Evolutionary conservation across 805 yeast genomes (phyloP).

Genomic region (Torulaspora franciscae): DNA sequence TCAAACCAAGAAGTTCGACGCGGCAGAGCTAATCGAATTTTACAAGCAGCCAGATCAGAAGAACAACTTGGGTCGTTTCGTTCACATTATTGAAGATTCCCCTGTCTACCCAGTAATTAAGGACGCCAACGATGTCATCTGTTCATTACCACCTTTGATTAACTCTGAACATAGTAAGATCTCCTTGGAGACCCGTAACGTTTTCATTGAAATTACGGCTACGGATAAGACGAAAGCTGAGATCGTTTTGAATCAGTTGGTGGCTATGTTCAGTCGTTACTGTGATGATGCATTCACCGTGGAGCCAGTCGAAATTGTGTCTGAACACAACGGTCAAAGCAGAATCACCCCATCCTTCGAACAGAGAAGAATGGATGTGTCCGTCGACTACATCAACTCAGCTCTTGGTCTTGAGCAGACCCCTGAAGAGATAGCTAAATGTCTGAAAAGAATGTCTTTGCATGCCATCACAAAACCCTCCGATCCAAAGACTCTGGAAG

Average conservation of each 20-base stretch:
- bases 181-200: slow-evolving; percentile 74
- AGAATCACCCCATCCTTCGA: slow-evolving; percentile 70
- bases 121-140: slow-evolving; percentile 69
- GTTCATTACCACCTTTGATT: slow-evolving; percentile 95
- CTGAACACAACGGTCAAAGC: slow-evolving; percentile 72
- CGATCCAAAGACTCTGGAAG: slow-evolving; percentile 45
- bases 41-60: slow-evolving; percentile 66
- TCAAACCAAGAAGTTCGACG: slow-evolving; percentile 65
- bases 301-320: slow-evolving; percentile 83
- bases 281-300: slow-evolving; percentile 74
- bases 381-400: slow-evolving; percentile 80
- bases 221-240: slow-evolving; percentile 93
- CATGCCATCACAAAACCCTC: slow-evolving; percentile 49
- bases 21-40: slow-evolving; percentile 76
- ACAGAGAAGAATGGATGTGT: slow-evolving; percentile 67
- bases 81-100: slow-evolving; percentile 80
- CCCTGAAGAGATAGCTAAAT: slow-evolving; percentile 59
- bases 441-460: slow-evolving; percentile 79
- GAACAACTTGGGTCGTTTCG: slow-evolving; percentile 81
- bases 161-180: slow-evolving; percentile 90
- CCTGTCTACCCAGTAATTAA: slow-evolving; percentile 88
- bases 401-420: slow-evolving; percentile 79
- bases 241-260: slow-evolving; percentile 84
- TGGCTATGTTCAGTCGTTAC: slow-evolving; percentile 93
- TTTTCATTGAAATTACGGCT: slow-evolving; percentile 91